Evolutionary conservation across 192 early-diverging fungal genomes (phyloP).

Genomic region (Pilaira anomala): DNA sequence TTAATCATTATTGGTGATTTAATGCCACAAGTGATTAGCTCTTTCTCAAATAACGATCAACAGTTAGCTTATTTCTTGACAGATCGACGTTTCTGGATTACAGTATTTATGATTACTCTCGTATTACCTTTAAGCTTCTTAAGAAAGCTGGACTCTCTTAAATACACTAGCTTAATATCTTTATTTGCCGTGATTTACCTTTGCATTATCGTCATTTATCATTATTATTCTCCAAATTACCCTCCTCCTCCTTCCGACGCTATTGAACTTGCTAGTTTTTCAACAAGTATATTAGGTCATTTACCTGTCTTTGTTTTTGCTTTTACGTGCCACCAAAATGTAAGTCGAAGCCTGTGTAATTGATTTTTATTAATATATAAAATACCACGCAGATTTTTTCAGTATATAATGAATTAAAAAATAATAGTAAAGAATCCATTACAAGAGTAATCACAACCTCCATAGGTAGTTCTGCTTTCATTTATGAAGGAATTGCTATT

Average conservation of each 20-base stretch:
- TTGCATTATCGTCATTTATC: constrained; percentile 78
- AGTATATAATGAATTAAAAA: constrained; percentile 91
- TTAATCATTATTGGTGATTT: constrained; percentile 93
- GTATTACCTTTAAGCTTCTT: constrained; percentile 81
- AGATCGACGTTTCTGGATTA: constrained; percentile 82
- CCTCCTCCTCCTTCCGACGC: constrained; percentile 45
- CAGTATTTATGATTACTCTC: constrained; percentile 60
- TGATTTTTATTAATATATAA: background rate
- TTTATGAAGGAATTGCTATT: constrained; percentile 86
- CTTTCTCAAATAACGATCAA: background rate
- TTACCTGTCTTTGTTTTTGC: constrained; percentile 98
- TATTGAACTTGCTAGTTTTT: constrained; percentile 56
- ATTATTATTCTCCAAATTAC: constrained; percentile 63
- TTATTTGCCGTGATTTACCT: constrained; percentile 84
- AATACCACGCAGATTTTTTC: constrained; percentile 69
- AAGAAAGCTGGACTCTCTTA: constrained; percentile 82
- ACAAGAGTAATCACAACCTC: constrained; percentile 69
- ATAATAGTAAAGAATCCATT: constrained; percentile 73
- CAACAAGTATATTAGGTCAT: constrained; percentile 62
- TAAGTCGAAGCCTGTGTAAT: constrained; percentile 34
- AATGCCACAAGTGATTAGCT: constrained; percentile 67
- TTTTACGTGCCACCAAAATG: constrained; percentile 99
- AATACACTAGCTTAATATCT: constrained; percentile 85
- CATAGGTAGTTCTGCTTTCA: constrained; percentile 68
- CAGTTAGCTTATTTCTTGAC: constrained; percentile 29